phyloP scores from a whole-genome alignment of 2,329 filamentous ascomycete species.

The Didymella glomerata region DNA sequence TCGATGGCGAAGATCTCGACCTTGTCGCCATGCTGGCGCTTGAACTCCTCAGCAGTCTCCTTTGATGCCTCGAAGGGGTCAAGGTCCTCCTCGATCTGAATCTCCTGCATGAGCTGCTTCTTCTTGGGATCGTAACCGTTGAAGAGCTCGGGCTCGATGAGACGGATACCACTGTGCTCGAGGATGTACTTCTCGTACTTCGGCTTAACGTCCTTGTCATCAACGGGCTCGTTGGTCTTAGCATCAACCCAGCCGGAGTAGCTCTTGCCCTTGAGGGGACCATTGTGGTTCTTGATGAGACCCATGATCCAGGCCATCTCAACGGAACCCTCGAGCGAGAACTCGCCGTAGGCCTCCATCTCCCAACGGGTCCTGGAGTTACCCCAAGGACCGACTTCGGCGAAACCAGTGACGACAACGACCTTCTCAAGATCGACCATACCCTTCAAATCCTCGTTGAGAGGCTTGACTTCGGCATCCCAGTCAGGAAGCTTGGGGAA shows the following conservation, averaged over 20 bases:
- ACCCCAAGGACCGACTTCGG: conserved; percentile 96
- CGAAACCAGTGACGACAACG: conserved; percentile 95
- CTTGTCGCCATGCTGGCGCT: conserved; percentile 95
- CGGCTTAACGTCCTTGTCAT: conserved; percentile 96
- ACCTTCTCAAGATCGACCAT: conserved; percentile 99
- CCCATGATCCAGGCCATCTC: conserved; percentile 99
- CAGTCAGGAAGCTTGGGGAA: conserved; percentile 92
- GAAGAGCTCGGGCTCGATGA: conserved; percentile 97
- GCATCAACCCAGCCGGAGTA: conserved; percentile 97
- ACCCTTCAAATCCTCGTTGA: conserved; percentile 87
- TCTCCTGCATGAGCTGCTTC: conserved; percentile 97
- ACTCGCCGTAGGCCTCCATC: conserved; percentile 97
- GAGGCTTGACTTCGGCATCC: conserved; percentile 87
- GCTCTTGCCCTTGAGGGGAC: conserved; percentile 90
- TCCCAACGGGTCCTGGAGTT: conserved; percentile 98
- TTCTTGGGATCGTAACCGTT: conserved; percentile 96
- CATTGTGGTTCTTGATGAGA: conserved; percentile 98
- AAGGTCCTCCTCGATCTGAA: conserved; percentile 95
- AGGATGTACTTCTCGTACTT: conserved; percentile 98
- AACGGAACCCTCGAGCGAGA: conserved; percentile 96
- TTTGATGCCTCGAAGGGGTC: conserved; percentile 97
- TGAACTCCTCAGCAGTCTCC: conserved; percentile 97
- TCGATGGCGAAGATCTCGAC: conserved; percentile 96
- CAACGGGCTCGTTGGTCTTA: conserved; percentile 93
- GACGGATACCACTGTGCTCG: conserved; percentile 94